Percentiles rank a stretch among this genome's conserved stretches.
Evolutionary conservation across 2,329 filamentous ascomycete genomes (phyloP).

Genomic region (Zelopaecilomyces penicillatus): DNA sequence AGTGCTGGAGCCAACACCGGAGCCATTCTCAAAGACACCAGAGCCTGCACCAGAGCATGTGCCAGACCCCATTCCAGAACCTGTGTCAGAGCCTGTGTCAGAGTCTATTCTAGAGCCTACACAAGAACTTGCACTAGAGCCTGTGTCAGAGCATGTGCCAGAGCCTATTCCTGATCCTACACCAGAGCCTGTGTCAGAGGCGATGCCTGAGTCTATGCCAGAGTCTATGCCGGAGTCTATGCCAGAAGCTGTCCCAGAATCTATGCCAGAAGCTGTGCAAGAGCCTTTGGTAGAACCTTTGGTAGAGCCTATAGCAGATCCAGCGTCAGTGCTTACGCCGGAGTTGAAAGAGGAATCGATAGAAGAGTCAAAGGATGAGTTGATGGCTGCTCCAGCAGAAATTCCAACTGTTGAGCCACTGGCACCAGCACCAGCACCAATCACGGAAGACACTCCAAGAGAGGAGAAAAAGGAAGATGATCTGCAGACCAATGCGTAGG

Average conservation of each 20-base stretch:
- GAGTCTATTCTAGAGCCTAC: slow-evolving; percentile 4
- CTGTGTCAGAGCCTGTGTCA: neutral
- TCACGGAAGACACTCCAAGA: neutral
- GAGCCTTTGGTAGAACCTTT: neutral
- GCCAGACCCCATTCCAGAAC: neutral
- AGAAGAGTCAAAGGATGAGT: too few species aligned
- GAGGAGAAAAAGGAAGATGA: slow-evolving; percentile 8
- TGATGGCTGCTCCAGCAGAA: too few species aligned
- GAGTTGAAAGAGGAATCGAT: neutral
- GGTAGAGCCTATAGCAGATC: neutral
- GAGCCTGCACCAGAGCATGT: neutral
- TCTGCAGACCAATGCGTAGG: slow-evolving; percentile 10
- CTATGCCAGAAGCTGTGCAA: neutral
- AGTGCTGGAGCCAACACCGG: neutral
- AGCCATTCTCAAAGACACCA: neutral
- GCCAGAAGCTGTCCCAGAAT: neutral
- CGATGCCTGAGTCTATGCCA: neutral
- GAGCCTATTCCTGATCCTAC: neutral
- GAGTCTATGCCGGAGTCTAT: neutral
- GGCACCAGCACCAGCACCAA: neutral
- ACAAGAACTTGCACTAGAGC: slow-evolving; percentile 1
- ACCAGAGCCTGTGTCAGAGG: neutral
- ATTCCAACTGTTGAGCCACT: too few species aligned
- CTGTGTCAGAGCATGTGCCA: neutral
- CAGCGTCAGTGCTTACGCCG: neutral